Conservation (phyloP, 768 basidiomycete genomes). For the Suillus americanus region DNA sequence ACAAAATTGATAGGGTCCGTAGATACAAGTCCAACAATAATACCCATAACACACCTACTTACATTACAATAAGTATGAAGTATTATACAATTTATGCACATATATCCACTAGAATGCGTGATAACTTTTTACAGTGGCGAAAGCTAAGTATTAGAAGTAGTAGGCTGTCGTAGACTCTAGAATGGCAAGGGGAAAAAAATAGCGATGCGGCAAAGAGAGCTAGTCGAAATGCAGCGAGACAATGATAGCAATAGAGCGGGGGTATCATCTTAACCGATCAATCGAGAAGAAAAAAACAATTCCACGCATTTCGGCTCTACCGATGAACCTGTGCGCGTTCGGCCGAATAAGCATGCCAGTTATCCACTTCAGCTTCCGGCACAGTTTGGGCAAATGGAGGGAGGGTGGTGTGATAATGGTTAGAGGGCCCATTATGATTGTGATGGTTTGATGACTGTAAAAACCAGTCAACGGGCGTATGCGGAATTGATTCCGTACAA, state of each 20-base stretch:
- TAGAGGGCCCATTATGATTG: slow-evolving; percentile 33
- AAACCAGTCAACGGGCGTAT: background rate
- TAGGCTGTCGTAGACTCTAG: slow-evolving; percentile 32
- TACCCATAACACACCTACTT: slow-evolving; percentile 22
- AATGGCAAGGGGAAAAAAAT: slow-evolving; percentile 13
- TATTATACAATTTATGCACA: slow-evolving; percentile 40
- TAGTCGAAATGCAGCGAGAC: slow-evolving; percentile 20
- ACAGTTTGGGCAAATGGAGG: slow-evolving; percentile 48
- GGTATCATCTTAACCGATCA: slow-evolving; percentile 33
- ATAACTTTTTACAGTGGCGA: slow-evolving; percentile 35
- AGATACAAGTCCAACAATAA: background rate
- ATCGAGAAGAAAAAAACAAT: background rate
- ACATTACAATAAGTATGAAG: slow-evolving; percentile 29
- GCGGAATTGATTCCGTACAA: slow-evolving; percentile 11
- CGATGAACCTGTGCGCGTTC: slow-evolving; percentile 61
- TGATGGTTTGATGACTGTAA: slow-evolving; percentile 35
- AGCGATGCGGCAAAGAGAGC: slow-evolving; percentile 16
- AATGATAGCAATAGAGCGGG: slow-evolving; percentile 33
- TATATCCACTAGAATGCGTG: slow-evolving; percentile 35
- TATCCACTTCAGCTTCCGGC: slow-evolving; percentile 47
- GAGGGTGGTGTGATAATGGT: slow-evolving; percentile 42
- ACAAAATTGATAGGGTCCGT: slow-evolving; percentile 3
- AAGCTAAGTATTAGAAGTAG: slow-evolving; percentile 30
- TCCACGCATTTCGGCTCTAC: slow-evolving; percentile 29
- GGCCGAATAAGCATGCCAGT: slow-evolving; percentile 65